These are phyloP conservation scores for Eucalyptus erythrocorys DNA, from an alignment of 345 rosid species.

Conservation along the genomic window DNA sequence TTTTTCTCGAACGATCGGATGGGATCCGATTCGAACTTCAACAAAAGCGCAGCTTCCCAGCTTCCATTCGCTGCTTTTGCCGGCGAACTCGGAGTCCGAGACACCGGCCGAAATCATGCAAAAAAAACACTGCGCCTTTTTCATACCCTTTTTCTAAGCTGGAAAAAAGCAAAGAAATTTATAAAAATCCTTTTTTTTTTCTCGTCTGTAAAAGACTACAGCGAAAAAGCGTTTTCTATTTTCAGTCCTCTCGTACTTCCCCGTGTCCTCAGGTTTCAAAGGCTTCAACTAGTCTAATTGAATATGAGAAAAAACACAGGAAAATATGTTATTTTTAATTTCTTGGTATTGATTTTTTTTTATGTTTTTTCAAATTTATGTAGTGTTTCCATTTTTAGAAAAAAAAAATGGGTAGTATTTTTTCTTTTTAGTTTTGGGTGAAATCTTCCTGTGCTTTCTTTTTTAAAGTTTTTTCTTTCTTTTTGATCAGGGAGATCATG, in stretches of 20 bases:
- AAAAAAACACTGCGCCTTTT: background rate
- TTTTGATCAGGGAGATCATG: slow-evolving; percentile 53
- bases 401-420: background rate
- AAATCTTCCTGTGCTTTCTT: background rate
- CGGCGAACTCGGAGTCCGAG: slow-evolving; percentile 7
- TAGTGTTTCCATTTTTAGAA: background rate
- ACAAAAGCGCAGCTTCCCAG: slow-evolving; percentile 5
- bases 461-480: too few relatives aligned
- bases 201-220: background rate
- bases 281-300: background rate
- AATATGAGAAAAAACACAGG: background rate
- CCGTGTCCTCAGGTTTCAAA: background rate
- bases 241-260: background rate
- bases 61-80: slow-evolving; percentile 93
- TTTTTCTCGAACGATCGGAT: background rate
- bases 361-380: background rate
- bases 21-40: background rate
- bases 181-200: background rate
- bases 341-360: background rate
- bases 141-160: background rate
- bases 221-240: background rate
- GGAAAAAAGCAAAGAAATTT: background rate
- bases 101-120: slow-evolving; percentile 27
- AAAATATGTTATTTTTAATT: background rate
- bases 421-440: background rate